phyloP scores from a whole-genome alignment of 169 alveolate species.

The Cryptosporidium ubiquitum region DNA sequence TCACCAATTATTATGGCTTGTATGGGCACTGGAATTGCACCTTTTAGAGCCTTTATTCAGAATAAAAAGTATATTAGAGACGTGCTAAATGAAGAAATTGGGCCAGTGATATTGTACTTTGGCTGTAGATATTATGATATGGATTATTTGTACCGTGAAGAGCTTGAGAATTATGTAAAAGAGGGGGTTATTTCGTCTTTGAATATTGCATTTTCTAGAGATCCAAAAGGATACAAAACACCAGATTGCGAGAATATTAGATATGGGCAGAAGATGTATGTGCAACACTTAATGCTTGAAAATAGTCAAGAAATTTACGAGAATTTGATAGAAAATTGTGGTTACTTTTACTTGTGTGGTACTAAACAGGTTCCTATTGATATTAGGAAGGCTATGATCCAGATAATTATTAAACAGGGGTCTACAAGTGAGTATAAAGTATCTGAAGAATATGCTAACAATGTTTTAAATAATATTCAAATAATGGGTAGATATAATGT shows the following conservation, averaged over 20 bases:
- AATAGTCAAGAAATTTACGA: conserved; percentile 39
- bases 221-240: conserved; percentile 75
- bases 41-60: conserved; percentile 81
- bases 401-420: conserved; percentile 36
- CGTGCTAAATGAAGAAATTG: conserved; percentile 71
- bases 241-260: neutral
- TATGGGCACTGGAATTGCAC: conserved; percentile 84
- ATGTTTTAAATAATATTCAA: conserved; percentile 33
- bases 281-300: conserved; percentile 77
- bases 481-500: conserved; percentile 76
- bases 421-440: neutral
- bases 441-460: conserved; percentile 71
- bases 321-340: conserved; percentile 58
- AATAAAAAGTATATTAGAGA: conserved; percentile 74
- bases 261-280: conserved; percentile 78
- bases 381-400: conserved; percentile 70
- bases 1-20: conserved; percentile 81
- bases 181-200: conserved; percentile 77
- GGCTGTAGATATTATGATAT: conserved; percentile 79
- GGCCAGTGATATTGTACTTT: conserved; percentile 79
- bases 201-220: conserved; percentile 81
- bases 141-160: conserved; percentile 80
- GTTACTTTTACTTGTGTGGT: conserved; percentile 78
- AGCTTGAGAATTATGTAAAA: conserved; percentile 77
- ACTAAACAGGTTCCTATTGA: conserved; percentile 75